Conservation (phyloP, 2,329 filamentous ascomycete species). For the Penicillium aurantiogriseum region DNA sequence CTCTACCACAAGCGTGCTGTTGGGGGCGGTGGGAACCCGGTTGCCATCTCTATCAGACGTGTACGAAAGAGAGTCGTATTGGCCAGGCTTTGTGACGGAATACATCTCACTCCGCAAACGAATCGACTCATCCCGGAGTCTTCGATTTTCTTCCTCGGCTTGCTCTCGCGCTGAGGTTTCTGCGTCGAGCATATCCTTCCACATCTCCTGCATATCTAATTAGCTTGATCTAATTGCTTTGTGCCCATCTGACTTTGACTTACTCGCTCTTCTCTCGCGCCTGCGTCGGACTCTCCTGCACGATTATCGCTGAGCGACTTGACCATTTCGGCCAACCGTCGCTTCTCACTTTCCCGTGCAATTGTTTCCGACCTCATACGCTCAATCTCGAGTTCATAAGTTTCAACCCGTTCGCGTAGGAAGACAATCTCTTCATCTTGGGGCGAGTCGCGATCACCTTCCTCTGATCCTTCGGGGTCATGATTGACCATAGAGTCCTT, state of each 20-base stretch:
- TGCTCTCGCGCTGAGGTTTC: conserved; percentile 88
- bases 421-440: conserved; percentile 85
- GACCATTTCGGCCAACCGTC: conserved; percentile 79
- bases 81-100: conserved; percentile 29
- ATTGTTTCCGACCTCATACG: conserved; percentile 75
- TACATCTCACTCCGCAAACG: conserved; percentile 56
- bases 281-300: conserved; percentile 49
- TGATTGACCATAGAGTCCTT: conserved; percentile 47
- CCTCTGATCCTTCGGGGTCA: conserved; percentile 43
- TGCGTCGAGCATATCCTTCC: conserved; percentile 90
- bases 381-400: conserved; percentile 80
- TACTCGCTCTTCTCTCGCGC: conserved; percentile 50
- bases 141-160: conserved; percentile 82
- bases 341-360: conserved; percentile 78
- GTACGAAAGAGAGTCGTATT: conserved; percentile 35
- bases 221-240: neutral
- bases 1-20: conserved; percentile 76
- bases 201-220: conserved; percentile 65
- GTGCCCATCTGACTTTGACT: conserved; percentile 32
- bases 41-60: conserved; percentile 38
- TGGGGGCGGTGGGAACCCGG: conserved; percentile 54
- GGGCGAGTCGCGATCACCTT: conserved; percentile 48
- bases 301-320: conserved; percentile 59
- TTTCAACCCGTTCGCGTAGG: conserved; percentile 79
- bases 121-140: conserved; percentile 78